Base-by-base conservation (phyloP, 148 eudicot genomes). In the Mesembryanthemum crystallinum region DNA sequence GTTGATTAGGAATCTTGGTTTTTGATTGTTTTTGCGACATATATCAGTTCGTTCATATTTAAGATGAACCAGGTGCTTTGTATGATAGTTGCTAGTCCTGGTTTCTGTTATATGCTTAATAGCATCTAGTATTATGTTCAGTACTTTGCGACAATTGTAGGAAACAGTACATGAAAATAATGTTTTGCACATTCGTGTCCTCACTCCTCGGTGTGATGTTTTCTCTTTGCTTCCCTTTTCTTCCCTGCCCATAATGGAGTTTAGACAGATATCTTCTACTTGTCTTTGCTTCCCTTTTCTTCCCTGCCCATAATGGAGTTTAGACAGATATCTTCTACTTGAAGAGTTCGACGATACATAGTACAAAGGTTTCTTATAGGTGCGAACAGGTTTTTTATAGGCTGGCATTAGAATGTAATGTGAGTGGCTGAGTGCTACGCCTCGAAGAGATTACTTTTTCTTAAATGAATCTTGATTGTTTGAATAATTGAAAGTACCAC, bases 11-110 rank as follows among this genome's bases (percentile, higher is more conserved):
- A 64, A 43, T 3, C 51, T 39, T 42, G 59, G n/a, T 32, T 59
- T 45, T 64, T 49, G 55, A 69, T 74, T 69, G 78, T 71, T 80
- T 45, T 52, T 43, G n/a, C 61, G 3, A 61, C 71, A 74, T 80
- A 70, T 69, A 63, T 74, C 74, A 74, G n/a, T 47, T 15, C 52
- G 71, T 54, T 69, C 65, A 70, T 75, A 58, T 79, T 59, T 64
- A 24, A 65, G 54, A 66, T 72, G 72, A 72, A 78, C 72, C 52
- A 67, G 73, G 82, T 79, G 55, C 61, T 76, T 49, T 80, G 79
- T 76, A 43, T 71, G 62, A 76, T 55, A 65, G 72, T 42, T 70
- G 59, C 65, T 49, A 57, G 49, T 81, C 68, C 51, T 65, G 73
- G 76, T 66, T 47, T 32, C n/a, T 81, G 61, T 75, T 49, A 59